Evolutionary conservation across 2,329 filamentous ascomycete species (phyloP).

Genomic region (Alternaria alternata): DNA sequence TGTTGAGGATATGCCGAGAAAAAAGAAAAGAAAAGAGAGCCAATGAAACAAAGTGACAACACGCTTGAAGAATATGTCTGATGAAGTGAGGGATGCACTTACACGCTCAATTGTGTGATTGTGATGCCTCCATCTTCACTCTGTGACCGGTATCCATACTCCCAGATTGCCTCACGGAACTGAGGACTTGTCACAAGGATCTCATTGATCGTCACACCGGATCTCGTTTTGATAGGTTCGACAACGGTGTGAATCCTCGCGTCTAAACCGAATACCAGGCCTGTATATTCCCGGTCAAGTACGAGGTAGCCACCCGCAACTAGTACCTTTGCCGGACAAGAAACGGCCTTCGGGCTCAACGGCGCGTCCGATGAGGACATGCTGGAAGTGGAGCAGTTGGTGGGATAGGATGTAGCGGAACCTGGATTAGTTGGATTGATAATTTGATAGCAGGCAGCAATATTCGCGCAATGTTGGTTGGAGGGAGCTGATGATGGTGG

Average conservation of each 20-base stretch:
- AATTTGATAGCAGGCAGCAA: constrained; percentile 21
- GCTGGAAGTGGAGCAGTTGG: constrained; percentile 22
- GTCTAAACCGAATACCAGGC: constrained; percentile 70
- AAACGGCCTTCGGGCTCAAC: constrained; percentile 62
- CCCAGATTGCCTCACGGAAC: constrained; percentile 86
- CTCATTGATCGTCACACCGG: constrained; percentile 69
- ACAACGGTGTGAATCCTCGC: constrained; percentile 70
- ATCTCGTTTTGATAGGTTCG: constrained; percentile 63
- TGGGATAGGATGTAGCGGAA: constrained; percentile 11
- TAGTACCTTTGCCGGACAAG: constrained; percentile 94
- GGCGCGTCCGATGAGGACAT: constrained; percentile 23
- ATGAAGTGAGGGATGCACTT: constrained; percentile 54
- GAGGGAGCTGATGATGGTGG: constrained; percentile 24
- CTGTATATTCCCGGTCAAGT: constrained; percentile 85
- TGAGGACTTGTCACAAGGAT: constrained; percentile 92
- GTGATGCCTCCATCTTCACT: constrained; percentile 79
- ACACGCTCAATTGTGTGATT: constrained; percentile 81
- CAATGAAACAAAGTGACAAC: neutral
- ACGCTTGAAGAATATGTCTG: neutral
- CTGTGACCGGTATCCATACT: constrained; percentile 78
- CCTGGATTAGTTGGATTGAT: constrained; percentile 13
- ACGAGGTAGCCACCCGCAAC: constrained; percentile 95
- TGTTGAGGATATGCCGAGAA: neutral
- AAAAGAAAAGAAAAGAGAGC: constrained; percentile 7
- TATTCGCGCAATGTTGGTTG: constrained; percentile 27